Percentiles rank a stretch among this genome's conserved stretches.
phyloP scores from a whole-genome alignment of 805 yeast species.

The Metschnikowia picachoensis region DNA sequence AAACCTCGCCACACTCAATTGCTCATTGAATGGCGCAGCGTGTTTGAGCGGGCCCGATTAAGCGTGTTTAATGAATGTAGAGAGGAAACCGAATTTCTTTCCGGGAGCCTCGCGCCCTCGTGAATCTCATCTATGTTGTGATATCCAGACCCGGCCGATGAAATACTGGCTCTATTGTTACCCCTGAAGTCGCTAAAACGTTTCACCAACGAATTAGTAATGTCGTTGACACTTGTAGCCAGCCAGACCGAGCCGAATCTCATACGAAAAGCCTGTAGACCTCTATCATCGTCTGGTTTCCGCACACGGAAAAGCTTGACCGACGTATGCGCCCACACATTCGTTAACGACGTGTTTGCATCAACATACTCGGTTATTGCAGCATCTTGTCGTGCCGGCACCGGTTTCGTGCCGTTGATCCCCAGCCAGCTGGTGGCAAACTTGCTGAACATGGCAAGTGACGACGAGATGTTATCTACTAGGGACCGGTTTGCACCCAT shows the following conservation, averaged over 20 bases:
- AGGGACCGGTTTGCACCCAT: constrained; percentile 27
- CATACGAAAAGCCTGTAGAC: constrained; percentile 18
- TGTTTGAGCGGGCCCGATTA: constrained; percentile 30
- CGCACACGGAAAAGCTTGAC: constrained; percentile 48
- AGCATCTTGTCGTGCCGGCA: constrained; percentile 5
- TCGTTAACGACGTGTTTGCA: constrained; percentile 31
- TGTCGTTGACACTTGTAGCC: constrained; percentile 27
- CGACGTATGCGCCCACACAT: constrained; percentile 51
- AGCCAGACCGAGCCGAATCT: constrained; percentile 9
- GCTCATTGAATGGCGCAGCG: constrained; percentile 36
- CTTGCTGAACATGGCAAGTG: constrained; percentile 35
- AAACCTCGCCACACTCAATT: neutral
- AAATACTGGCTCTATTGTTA: constrained; percentile 25
- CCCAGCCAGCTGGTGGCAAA: constrained; percentile 37
- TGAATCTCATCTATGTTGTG: constrained; percentile 31
- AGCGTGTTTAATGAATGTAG: constrained; percentile 39
- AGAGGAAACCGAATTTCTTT: constrained; percentile 33
- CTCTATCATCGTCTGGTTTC: constrained; percentile 17
- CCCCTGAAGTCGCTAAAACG: constrained; percentile 44
- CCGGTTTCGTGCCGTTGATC: constrained; percentile 18
- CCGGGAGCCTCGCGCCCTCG: constrained; percentile 15
- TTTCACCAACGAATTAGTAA: constrained; percentile 46
- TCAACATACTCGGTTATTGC: constrained; percentile 22
- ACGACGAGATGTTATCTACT: constrained; percentile 37
- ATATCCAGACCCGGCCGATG: constrained; percentile 20